Evolutionary conservation across 2,329 filamentous ascomycete species (phyloP), one percentile per base, ranked within the genome.

Genomic region (Claviceps arundinis): DNA sequence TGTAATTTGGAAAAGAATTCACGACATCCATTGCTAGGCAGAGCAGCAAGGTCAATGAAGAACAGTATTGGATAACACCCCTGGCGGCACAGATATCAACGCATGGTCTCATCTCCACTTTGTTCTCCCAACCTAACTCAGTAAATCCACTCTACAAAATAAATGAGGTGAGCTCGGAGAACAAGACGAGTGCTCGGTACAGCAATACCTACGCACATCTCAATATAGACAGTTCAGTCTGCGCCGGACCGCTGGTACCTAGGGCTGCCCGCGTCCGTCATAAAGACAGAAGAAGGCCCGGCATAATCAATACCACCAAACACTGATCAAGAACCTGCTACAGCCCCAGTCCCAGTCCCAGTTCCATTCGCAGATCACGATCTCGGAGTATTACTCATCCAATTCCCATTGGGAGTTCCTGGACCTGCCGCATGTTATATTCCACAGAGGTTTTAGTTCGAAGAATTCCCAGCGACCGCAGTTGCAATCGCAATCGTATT

Each of bases 401-500:
- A 34, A 4, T 11, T 4, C 30, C 30, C 30, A 11, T 11, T 34
- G 30, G 3, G 3, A 11, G 30, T 34, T 34, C 30, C 30, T 34
- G 30, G 9, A 34, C 11, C 30, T 34, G 30, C 30, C 9, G 9
- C 30, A 34, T 34, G 9, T 11, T 34, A 11, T 11, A 34, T 34
- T 34, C 30, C 30, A 11, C 30, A 34, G 30, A 34, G 30, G 3
- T 11, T 34, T 11, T 76, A 80, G 57, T 68, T 68, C 2, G 30
- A 34, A 34, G 30, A 34, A 34, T 34, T 4, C 66, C 61, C 14
- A 84, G 69, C 37, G 76, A 75, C 56, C 76, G 73, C 41, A 24
- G 68, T 11, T 9, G 72, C 71, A 24, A 68, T 11, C 30, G 72
- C 71, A 24, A 68, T 58, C 37, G 74, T 72, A 65, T 84, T 74